Conservation (phyloP, 2,329 filamentous ascomycete species). For the Alternaria ventricosa region DNA sequence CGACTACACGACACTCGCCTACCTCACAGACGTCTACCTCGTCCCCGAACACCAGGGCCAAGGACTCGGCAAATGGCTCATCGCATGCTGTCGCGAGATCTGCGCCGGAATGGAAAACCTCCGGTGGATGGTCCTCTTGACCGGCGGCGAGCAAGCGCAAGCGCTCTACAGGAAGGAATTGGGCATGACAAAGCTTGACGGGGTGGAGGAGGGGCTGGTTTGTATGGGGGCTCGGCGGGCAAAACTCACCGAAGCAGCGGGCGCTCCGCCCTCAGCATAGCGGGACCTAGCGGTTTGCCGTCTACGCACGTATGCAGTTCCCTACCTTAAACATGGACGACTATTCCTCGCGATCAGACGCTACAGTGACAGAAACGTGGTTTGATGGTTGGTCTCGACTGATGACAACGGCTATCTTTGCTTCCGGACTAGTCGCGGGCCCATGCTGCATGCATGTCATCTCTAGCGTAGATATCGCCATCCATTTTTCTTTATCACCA, state of each 20-base stretch:
- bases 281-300: conserved; percentile 9
- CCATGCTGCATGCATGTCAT: conserved; percentile 6
- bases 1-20: conserved; percentile 72
- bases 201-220: conserved; percentile 24
- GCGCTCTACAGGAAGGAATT: conserved; percentile 35
- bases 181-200: conserved; percentile 35
- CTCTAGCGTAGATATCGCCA: conserved; percentile 14
- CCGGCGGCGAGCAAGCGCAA: conserved; percentile 32
- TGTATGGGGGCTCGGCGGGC: conserved; percentile 35
- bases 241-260: conserved; percentile 22
- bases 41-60: conserved; percentile 64
- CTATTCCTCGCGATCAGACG: conserved; percentile 28
- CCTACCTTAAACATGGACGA: conserved; percentile 22
- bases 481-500: conserved; percentile 14
- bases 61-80: conserved; percentile 71
- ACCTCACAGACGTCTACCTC: conserved; percentile 73
- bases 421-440: conserved; percentile 24
- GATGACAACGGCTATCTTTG: conserved; percentile 25
- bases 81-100: conserved; percentile 65
- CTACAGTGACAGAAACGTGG: conserved; percentile 26
- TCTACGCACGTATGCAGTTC: background rate
- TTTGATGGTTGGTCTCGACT: conserved; percentile 28
- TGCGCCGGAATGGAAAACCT: conserved; percentile 65
- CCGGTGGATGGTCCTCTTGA: conserved; percentile 49
- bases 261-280: conserved; percentile 7